Conservation (phyloP, 148 eudicot genomes). For the Pouteria glomerata region DNA sequence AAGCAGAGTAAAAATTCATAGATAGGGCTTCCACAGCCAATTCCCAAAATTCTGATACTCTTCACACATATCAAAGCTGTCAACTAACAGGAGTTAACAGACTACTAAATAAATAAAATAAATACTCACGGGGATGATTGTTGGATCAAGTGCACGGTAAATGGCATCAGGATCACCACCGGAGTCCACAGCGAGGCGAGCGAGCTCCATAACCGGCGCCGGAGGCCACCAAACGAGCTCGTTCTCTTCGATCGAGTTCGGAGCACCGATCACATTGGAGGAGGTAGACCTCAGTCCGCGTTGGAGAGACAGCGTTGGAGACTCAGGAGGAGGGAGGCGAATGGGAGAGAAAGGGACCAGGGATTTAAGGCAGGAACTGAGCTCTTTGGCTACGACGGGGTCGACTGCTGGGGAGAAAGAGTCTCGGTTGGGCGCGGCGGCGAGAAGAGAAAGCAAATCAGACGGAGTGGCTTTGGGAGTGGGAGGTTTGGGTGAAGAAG, state of each 20-base stretch:
- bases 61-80: too few species aligned
- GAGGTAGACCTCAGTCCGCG: too few species aligned
- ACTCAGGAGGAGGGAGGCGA: not conserved
- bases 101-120: too few species aligned
- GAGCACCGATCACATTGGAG: too few species aligned
- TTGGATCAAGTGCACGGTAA: constrained; percentile 59
- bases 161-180: constrained; percentile 70
- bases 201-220: constrained; percentile 62
- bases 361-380: constrained; percentile 71
- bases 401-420: constrained; percentile 36
- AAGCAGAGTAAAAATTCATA: too few species aligned
- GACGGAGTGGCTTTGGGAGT: constrained; percentile 52
- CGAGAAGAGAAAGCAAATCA: constrained; percentile 72
- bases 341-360: constrained; percentile 51
- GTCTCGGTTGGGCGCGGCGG: constrained; percentile 46
- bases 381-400: constrained; percentile 34
- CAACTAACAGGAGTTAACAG: too few species aligned
- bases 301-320: constrained; percentile 6
- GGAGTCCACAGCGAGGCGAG: constrained; percentile 72
- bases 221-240: constrained; percentile 76
- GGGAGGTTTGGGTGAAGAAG: too few species aligned
- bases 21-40: too few species aligned
- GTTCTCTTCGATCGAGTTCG: constrained; percentile 24
- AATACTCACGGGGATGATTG: constrained; percentile 53
- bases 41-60: too few species aligned